Evolutionary conservation across 139 green algal species (phyloP), one percentile per base, ranked within the genome.

Genomic region (Coccomyxa sp.): DNA sequence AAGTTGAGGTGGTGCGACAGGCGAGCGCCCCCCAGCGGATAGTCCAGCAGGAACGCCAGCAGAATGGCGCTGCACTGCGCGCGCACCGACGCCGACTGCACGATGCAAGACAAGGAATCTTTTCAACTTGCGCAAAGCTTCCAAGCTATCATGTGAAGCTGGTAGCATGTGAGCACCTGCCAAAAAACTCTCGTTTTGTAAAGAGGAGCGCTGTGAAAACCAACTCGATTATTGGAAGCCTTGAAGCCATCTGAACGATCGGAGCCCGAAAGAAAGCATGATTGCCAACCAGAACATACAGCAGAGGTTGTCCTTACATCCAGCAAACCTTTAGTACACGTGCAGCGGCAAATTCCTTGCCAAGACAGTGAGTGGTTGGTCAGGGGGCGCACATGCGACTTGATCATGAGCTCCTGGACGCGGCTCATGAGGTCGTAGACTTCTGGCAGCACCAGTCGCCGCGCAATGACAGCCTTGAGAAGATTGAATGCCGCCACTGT

Each of bases 41-140:
- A 98, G 88, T 98, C 94, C 58, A 99, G 90, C 86, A 99, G 90
- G 88, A 98, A 99, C 85, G 94, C 88, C 25, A 98, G 92, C 77
- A 99, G 90, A 38, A 85, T 85, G 18, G 90, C 85, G 12, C 90
- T 87, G 81, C 90, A 93, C 38, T 88, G 82, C n/a, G 87, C 38
- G 9, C 95, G 89, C 68, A 94, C 88, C 3, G 89, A 67, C 0
- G 90, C 63, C 12, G 63, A 68, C 83, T 95, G 89, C 79, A 58
- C 12, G 75, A n/a, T 95, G 89, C 76, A 59, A 60, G 3, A 60
- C 13, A 18, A 31, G 31, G 30, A 80, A 25, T 32, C 0, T 59
- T 4, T 78, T 78, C 63, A 25, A 21, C 10, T 25, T 71, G 16
- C 60, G 16, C 60, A 68, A 16, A 66, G 13, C 4, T 80, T n/a